These are phyloP conservation scores for Dictyostelium intermedium DNA, from an alignment of 78 protist species.

Conservation along the genomic window DNA sequence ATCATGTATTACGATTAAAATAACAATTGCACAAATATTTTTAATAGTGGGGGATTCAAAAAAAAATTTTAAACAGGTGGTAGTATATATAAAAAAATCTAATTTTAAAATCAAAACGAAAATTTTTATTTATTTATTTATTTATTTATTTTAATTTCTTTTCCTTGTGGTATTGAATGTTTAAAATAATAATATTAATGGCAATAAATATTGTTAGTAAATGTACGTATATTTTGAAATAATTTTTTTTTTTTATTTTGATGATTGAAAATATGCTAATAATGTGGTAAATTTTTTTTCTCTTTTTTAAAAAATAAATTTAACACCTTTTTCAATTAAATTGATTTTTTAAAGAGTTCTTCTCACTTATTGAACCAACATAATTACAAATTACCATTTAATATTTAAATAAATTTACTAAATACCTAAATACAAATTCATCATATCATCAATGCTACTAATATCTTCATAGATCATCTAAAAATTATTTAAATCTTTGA, in stretches of 20 bases:
- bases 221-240: background rate
- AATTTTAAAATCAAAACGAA: background rate
- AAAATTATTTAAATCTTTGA: background rate
- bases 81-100: background rate
- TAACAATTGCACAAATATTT: background rate
- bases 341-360: background rate
- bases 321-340: background rate
- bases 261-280: background rate
- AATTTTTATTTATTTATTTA: background rate
- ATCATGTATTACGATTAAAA: background rate
- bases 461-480: background rate
- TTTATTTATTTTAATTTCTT: background rate
- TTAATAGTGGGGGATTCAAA: background rate
- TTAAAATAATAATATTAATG: background rate
- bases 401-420: background rate
- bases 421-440: background rate
- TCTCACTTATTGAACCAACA: background rate
- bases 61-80: background rate
- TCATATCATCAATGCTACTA: background rate
- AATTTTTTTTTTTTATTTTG: background rate
- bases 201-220: background rate
- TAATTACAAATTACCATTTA: background rate
- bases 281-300: background rate
- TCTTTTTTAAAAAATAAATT: background rate
- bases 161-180: background rate